A percentile compares a stretch with the other conserved stretches of the same genome.
Evolutionary conservation across 139 green algal genomes (phyloP).

Genomic region (Tetratostichococcus sp.): DNA sequence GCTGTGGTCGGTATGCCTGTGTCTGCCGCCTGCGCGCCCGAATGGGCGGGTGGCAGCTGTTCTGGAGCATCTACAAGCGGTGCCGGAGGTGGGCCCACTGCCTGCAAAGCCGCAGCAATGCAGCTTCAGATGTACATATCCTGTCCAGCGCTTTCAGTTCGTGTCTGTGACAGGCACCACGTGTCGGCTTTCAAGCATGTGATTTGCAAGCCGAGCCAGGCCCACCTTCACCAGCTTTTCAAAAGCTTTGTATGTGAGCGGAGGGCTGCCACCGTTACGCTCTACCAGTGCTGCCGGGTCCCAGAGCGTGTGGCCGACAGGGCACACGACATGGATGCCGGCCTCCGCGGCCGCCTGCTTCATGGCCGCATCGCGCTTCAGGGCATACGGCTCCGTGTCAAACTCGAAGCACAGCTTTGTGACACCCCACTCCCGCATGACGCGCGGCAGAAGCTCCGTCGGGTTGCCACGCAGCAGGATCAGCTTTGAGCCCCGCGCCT

Average conservation of each 20-base stretch:
- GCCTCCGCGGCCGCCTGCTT: slow-evolving; percentile 29
- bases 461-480: slow-evolving; percentile 74
- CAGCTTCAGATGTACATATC: no score
- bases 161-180: no score
- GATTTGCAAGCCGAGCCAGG: no score
- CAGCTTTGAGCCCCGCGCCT: slow-evolving; percentile 50
- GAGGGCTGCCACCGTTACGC: slow-evolving; percentile 48
- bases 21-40: slow-evolving; percentile 1
- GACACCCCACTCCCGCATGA: slow-evolving; percentile 57
- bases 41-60: slow-evolving; percentile 31
- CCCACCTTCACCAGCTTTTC: slow-evolving; percentile 48
- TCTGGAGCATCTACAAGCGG: slow-evolving; percentile 42
- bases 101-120: slow-evolving; percentile 4
- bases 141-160: no score
- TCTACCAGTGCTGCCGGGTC: slow-evolving; percentile 51
- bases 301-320: slow-evolving; percentile 81
- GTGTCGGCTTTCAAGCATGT: no score
- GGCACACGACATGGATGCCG: slow-evolving; percentile 45
- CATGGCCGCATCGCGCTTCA: slow-evolving; percentile 48
- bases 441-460: slow-evolving; percentile 56
- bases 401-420: slow-evolving; percentile 73
- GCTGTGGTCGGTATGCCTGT: slow-evolving; percentile 50
- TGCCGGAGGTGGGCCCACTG: slow-evolving; percentile 37
- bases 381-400: slow-evolving; percentile 86
- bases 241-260: slow-evolving; percentile 67